A percentile compares a stretch with the other conserved stretches of the same genome.
Evolutionary conservation across 345 rosid genomes (phyloP).

Genomic region (Sisymbrium irio): DNA sequence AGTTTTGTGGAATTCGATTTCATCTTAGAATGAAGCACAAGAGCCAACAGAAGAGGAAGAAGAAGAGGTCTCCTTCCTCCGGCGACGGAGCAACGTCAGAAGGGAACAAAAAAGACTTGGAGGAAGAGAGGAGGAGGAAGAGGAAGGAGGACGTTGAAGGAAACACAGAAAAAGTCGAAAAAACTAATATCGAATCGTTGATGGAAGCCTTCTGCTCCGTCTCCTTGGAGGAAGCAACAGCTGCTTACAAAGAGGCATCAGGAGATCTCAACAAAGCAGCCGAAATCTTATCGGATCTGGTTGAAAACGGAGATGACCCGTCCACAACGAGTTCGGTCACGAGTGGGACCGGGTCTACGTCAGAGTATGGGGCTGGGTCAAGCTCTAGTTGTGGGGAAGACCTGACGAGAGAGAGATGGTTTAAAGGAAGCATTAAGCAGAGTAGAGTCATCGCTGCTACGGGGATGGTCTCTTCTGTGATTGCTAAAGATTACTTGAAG

Average conservation of each 20-base stretch:
- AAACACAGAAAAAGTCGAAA: neutral
- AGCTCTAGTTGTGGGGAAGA: conserved; percentile 40
- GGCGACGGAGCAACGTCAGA: conserved; percentile 21
- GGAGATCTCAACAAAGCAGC: conserved; percentile 55
- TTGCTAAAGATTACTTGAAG: conserved; percentile 74
- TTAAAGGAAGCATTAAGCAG: conserved; percentile 41
- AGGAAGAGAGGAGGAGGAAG: conserved; percentile 9
- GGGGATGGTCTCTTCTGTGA: conserved; percentile 79
- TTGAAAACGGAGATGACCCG: conserved; percentile 45
- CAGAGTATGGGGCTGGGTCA: conserved; percentile 40
- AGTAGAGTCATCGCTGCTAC: conserved; percentile 65
- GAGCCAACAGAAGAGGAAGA: conserved; percentile 45
- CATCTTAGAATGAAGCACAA: conserved; percentile 57
- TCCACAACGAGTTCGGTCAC: conserved; percentile 43
- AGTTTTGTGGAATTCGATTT: no score
- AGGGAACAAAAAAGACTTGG: conserved; percentile 26
- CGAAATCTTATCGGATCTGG: conserved; percentile 36
- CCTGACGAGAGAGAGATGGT: conserved; percentile 26
- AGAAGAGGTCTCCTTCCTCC: conserved; percentile 33
- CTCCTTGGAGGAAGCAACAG: conserved; percentile 49
- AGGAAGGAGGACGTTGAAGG: neutral
- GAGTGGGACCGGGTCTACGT: conserved; percentile 45
- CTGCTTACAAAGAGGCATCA: conserved; percentile 44
- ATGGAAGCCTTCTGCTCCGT: conserved; percentile 53
- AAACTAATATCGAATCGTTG: conserved; percentile 32